A percentile compares a stretch with the other conserved stretches of the same genome.
Conservation (phyloP, 2,329 filamentous ascomycete genomes). For the Periconia sp. region DNA sequence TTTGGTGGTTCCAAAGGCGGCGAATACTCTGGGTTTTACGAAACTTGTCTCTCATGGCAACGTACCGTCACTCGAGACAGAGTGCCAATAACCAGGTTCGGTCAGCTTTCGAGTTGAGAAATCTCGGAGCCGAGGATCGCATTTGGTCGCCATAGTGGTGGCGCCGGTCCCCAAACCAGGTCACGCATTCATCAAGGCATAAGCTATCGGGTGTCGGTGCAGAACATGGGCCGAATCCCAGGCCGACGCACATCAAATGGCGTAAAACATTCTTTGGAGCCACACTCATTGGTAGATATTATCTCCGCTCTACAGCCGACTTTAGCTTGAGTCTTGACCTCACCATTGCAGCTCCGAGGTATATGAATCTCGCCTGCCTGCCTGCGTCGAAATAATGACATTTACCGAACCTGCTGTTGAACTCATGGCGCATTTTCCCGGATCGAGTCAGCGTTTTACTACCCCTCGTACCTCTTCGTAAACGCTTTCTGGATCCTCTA, state of each 20-base stretch:
- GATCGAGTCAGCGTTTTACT: too few species aligned
- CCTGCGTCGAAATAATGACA: slow-evolving; percentile 11
- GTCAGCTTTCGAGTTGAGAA: too few species aligned
- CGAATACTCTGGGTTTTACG: too few species aligned
- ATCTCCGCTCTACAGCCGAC: slow-evolving; percentile 32
- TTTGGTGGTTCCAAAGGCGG: too few species aligned
- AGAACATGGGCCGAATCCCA: slow-evolving; percentile 8
- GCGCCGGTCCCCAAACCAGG: neutral
- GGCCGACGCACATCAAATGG: slow-evolving; percentile 16
- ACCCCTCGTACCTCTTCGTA: too few species aligned
- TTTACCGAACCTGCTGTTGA: slow-evolving; percentile 6
- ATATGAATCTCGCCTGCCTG: slow-evolving; percentile 24
- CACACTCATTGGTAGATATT: slow-evolving; percentile 28
- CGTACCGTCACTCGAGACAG: too few species aligned
- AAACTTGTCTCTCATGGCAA: too few species aligned
- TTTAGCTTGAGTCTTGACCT: slow-evolving; percentile 26
- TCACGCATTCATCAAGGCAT: neutral
- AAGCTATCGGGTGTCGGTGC: slow-evolving; percentile 5
- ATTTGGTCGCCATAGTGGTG: neutral
- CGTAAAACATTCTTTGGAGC: slow-evolving; percentile 28
- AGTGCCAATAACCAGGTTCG: too few species aligned
- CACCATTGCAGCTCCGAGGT: slow-evolving; percentile 28
- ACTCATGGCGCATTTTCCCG: too few species aligned
- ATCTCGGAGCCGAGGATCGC: neutral
- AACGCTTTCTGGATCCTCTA: too few species aligned